Evolutionary conservation across 805 yeast species (phyloP), one percentile per base, ranked within the genome.

Genomic region (Cyberlindnera lachancei): DNA sequence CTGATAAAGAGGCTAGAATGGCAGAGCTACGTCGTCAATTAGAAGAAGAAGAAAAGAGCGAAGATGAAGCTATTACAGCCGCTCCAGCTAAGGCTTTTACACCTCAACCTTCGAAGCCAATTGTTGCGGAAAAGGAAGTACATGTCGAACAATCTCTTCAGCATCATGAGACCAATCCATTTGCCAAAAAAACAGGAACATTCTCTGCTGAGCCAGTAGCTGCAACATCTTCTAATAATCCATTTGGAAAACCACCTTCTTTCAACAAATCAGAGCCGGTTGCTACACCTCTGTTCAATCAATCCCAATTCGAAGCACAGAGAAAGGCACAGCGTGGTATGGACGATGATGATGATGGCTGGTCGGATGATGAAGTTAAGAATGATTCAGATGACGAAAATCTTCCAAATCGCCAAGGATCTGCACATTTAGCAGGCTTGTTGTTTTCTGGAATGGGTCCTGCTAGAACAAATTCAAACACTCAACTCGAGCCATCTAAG

Each of bases 251-350:
- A 46, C 70, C 74, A 7, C 46, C 46, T 11, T 29, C 33, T 15
- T 36, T 33, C 25, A 41, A 47, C 15, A 39, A 55, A 15, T 16
- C 51, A 5, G 41, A 50, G 17, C 31, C 54, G 1, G 40, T 38
- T 6, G 23, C 41, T 3, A 22, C 40, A 12, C 48, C 61, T 4
- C 41, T 56, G 0, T 58, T 76, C 42, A 84, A 79, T 48, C 59
- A 71, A 1, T 64, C 64, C 39, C 73, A 74, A 38, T 73, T 81
- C 18, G 79, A 75, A 35, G 79, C 78, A 3, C 88, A 81, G 55
- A 66, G 92, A 55, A 74, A 70, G 18, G 73, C 83, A 7, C 90
- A 82, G 52, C 66, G 88, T 55, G 68, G 68, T 13, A 35, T 56
- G 21, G 61, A 50, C 28, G 48, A 50, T 18, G 56, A 50, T 31